Base-by-base conservation (phyloP, 1,284 basidiomycete genomes). In the Puccinia coronata region DNA sequence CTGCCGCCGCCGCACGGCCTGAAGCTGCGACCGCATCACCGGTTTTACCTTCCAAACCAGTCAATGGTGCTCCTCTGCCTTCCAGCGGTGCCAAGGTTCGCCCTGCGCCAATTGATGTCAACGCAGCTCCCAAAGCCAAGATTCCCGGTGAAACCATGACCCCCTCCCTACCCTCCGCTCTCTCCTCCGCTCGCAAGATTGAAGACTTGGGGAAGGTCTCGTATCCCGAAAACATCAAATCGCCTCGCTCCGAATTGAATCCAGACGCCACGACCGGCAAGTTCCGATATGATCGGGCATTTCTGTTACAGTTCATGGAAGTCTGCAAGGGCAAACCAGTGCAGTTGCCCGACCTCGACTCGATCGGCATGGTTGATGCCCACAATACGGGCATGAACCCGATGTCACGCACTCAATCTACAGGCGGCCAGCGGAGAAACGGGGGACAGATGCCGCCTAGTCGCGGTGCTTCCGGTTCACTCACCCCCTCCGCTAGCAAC, bases 201-300 rank as follows among this genome's bases (percentile, higher is more conserved):
- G 92, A 94, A 82, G 92, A 96, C 86, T 89, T 99, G 74, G 89
- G 88, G 59, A 88, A 90, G 79, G 90, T 98, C 69, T 87, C 89
- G 31, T 99, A 99, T 85, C 96, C 96, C 4, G 91, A 91, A 81
- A 91, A 92, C 65, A 90, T 96, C 86, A 89, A 90, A 86, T 94
- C 95, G 82, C 96, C 96, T 3, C 90, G 90, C 83, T 87, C 92
- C 11, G 93, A 94, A 84, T 91, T 98, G 84, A 98, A 98, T 87
- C 88, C 90, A 82, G 90, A 92, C 82, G 92, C 92, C 23, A 85
- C 87, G 82, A 92, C 92, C 84, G 95, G 96, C 84, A 96, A 95
- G 87, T 98, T 95, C 89, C 92, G 96, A 84, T 99, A 99, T 87
- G 95, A 98, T 87, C 94, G 96, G 71, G 94, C 96, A 63, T 99